These are phyloP conservation scores for Thuja plicata DNA, from an alignment of 83 land plant genomes.

Conservation along the genomic window DNA sequence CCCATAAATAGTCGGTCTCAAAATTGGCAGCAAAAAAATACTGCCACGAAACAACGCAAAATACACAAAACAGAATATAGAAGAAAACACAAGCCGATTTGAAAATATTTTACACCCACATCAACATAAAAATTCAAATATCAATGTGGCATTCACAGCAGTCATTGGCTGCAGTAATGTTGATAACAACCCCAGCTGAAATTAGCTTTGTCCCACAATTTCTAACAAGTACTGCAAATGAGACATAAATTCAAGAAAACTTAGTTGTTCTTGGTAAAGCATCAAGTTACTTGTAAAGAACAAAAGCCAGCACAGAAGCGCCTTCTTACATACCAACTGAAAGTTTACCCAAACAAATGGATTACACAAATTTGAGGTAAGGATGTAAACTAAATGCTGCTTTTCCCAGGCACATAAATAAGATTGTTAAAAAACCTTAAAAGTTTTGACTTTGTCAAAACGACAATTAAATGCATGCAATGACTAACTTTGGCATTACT, in stretches of 20 bases:
- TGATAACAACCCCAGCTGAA: neutral
- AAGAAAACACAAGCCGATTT: neutral
- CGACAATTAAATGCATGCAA: neutral
- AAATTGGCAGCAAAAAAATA: neutral
- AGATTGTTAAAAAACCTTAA: neutral
- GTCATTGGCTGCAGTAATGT: neutral
- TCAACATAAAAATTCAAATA: neutral
- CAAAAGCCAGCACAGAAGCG: neutral
- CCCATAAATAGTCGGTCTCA: neutral
- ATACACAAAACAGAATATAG: neutral
- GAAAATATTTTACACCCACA: neutral
- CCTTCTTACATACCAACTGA: neutral
- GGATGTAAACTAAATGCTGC: neutral
- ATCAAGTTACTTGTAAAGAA: neutral
- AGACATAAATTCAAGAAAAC: neutral
- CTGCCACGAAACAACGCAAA: neutral
- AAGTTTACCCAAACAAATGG: neutral
- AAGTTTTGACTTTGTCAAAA: neutral
- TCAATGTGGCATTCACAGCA: neutral
- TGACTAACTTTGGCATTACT: neutral
- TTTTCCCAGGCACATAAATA: neutral
- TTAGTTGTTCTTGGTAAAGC: neutral
- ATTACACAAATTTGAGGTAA: neutral
- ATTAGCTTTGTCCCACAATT: neutral
- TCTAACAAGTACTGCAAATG: neutral